Evolutionary conservation across 2,329 filamentous ascomycete genomes (phyloP).

Genomic region (Pestalotiopsis sp.): DNA sequence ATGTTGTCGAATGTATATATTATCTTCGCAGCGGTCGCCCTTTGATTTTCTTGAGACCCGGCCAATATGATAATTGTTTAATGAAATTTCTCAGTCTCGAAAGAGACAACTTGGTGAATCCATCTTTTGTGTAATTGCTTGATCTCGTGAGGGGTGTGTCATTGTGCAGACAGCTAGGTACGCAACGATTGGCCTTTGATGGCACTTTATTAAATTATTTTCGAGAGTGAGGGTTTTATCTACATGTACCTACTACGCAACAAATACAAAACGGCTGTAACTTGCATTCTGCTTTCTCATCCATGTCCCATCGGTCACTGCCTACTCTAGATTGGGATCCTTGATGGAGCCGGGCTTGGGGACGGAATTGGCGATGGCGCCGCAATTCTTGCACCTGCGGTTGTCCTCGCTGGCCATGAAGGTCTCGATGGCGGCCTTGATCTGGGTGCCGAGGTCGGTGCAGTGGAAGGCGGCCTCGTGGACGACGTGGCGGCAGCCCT

Average conservation of each 20-base stretch:
- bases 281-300: too few species aligned
- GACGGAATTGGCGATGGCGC: conserved; percentile 71
- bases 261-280: too few species aligned
- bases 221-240: too few species aligned
- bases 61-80: neutral
- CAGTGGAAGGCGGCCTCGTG: conserved; percentile 88
- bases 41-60: neutral
- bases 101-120: too few species aligned
- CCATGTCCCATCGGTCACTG: neutral
- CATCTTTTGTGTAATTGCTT: neutral
- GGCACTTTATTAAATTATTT: too few species aligned
- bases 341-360: conserved; percentile 61
- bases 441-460: conserved; percentile 88
- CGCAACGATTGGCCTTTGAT: too few species aligned
- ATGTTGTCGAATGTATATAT: neutral
- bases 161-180: too few species aligned
- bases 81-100: too few species aligned
- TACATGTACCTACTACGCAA: too few species aligned
- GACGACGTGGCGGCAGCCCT: conserved; percentile 68
- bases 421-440: conserved; percentile 84
- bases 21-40: neutral
- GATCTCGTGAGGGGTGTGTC: too few species aligned
- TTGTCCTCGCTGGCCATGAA: conserved; percentile 68
- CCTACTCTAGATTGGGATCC: conserved; percentile 56
- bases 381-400: conserved; percentile 78